A percentile compares a stretch with the other conserved stretches of the same genome.
Evolutionary conservation across 2,329 filamentous ascomycete genomes (phyloP).

Genomic region (Arachnopeziza araneosa): DNA sequence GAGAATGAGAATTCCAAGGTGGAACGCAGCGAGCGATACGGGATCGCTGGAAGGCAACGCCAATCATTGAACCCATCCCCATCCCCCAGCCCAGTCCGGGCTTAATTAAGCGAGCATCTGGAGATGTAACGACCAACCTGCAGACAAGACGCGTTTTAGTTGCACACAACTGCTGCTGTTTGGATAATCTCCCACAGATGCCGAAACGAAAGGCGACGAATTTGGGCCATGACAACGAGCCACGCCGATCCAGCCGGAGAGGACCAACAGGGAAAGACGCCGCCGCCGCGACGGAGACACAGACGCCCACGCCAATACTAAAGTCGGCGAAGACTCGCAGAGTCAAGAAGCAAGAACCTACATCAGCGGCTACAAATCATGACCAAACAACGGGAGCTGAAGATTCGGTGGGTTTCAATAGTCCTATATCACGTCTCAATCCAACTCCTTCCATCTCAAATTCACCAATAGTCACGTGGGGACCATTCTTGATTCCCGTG

Average conservation of each 20-base stretch:
- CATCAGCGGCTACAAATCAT: neutral
- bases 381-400: neutral
- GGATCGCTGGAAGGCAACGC: neutral
- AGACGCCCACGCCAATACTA: neutral
- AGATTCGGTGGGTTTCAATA: neutral
- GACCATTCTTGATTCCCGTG: neutral
- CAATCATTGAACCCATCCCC: too few species aligned
- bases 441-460: neutral
- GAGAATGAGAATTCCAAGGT: neutral
- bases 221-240: slow-evolving; percentile 12
- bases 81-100: neutral
- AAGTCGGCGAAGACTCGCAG: neutral
- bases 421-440: neutral
- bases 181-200: slow-evolving; percentile 10
- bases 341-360: neutral
- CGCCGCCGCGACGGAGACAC: neutral
- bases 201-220: slow-evolving; percentile 27
- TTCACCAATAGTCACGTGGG: neutral
- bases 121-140: neutral
- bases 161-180: too few species aligned
- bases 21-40: neutral
- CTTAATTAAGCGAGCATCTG: neutral
- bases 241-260: slow-evolving; percentile 24
- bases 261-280: neutral
- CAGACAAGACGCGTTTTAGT: too few species aligned